phyloP scores from a whole-genome alignment of 306 rosid species.

The Arachis stenosperma region DNA sequence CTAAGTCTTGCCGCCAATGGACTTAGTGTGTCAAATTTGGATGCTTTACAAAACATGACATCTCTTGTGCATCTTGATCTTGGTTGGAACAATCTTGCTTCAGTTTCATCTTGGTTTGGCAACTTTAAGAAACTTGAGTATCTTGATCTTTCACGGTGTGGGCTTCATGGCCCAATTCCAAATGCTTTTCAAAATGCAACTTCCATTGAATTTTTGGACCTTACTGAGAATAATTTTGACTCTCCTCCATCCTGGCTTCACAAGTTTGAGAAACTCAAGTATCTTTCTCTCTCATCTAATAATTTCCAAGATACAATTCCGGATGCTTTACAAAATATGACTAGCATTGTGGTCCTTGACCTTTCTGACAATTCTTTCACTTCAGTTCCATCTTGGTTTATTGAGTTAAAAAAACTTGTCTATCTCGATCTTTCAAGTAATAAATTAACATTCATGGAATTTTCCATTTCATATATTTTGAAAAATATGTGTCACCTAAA shows the following conservation, averaged over 20 bases:
- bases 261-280: neutral
- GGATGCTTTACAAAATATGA: neutral
- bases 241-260: neutral
- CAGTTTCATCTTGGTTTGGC: slow-evolving; percentile 11
- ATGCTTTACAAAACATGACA: slow-evolving; percentile 20
- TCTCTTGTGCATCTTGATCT: slow-evolving; percentile 17
- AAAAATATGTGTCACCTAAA: neutral
- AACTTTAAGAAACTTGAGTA: neutral
- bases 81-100: neutral
- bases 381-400: slow-evolving; percentile 26
- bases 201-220: neutral
- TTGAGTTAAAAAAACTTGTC: neutral
- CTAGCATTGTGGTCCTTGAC: neutral
- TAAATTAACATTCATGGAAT: neutral
- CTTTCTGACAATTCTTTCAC: neutral
- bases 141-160: neutral
- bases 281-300: neutral
- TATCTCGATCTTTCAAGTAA: neutral
- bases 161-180: neutral
- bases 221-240: neutral
- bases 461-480: neutral
- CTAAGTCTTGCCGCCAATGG: neutral
- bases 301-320: neutral
- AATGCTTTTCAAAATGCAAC: neutral
- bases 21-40: neutral